Base-by-base conservation (phyloP, 768 basidiomycete genomes). In the Multifurca ochricompacta region DNA sequence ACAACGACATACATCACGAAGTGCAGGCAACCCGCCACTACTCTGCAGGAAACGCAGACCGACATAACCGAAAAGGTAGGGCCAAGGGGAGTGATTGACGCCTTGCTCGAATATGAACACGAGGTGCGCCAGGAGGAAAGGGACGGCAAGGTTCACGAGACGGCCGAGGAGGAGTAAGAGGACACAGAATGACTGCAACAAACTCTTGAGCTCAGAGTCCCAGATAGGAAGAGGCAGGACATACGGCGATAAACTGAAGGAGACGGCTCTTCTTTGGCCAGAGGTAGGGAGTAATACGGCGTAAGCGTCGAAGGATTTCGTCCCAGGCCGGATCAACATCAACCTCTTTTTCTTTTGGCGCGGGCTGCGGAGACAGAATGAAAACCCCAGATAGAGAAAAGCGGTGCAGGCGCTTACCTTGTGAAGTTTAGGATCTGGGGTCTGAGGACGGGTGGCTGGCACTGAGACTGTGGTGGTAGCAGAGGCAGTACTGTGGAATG, bases 21-120 rank as follows among this genome's bases (percentile, higher is more conserved):
- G 68, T 31, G 85, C 87, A 21, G 77, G 69, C 21, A 95, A 69
- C 23, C 91, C 91, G 21, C 87, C 87, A 49, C 77, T 79, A 25
- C 87, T 83, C 68, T 88, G 80, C 28, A 92, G 67, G 68, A 89
- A 87, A 19, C 85, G 78, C 48, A 94, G 64, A 21, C 70, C 73
- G 28, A 83, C 80, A 61, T 91, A 95, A 7, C 73, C 69, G 28
- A 84, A 73, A 4, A 95, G 73, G 62, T 81, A 78, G 10, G 76
- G 73, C 86, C 89, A 91, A 14, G 83, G 78, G 1, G 82, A 80
- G 16, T 67, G 66, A 3, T 67, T 65, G 0, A 71, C 64, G 10
- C 66, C 68, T 3, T 75, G 68, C 64, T 82, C 82, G 37, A 86
- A 74, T 30, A 76, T 72, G 47, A 65, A 66, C 16, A 92, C 73